Evolutionary conservation across 495 filamentous ascomycete species (phyloP), one percentile per base, ranked within the genome.

Genomic region (Penicillium canariense): DNA sequence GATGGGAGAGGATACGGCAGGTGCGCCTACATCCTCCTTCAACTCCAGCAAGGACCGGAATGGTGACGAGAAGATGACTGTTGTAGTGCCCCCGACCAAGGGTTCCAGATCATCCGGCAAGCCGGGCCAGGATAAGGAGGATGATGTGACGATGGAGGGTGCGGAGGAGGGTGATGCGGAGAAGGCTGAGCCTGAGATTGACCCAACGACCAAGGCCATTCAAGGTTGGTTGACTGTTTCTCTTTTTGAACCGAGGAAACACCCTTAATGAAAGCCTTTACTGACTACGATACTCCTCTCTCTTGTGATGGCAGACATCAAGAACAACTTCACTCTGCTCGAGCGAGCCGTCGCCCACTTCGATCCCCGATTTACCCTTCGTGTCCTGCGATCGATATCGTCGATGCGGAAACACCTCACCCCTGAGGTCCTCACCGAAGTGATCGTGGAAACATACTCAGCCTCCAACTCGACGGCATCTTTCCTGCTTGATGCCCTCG

Each of bases 341-440:
- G 91, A 96, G 60, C 88, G 90, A 65, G 94, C 94, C 58, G 92
- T 97, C 54, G 76, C 87, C 56, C 83, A 96, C 62, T 98, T 97
- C 68, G 94, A 98, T 76, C 83, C 91, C 46, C 87, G 94, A 74
- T 98, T 96, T 74, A 88, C 91, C 43, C 86, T 98, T 51, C 82
- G 95, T 58, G 94, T 94, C 51, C 82, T 98, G 50, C 88, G 94
- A 48, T 96, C 91, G 52, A 95, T 96, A 74, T 96, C 94, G 34
- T 91, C 90, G 52, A 85, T 97, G 71, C 90, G 94, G 68, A 97
- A 97, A 77, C 80, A 88, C 54, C 82, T 97, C 62, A 88, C 86
- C 9, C 79, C 88, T 25, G 89, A 90, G 60, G 84, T 95, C 61
- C 80, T 96, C 55, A 77, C 86, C 18, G 84, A 89, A 71, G 86